A percentile compares a stretch with the other conserved stretches of the same genome.
Conservation (phyloP, 805 yeast genomes). For the Candida vaughaniae region DNA sequence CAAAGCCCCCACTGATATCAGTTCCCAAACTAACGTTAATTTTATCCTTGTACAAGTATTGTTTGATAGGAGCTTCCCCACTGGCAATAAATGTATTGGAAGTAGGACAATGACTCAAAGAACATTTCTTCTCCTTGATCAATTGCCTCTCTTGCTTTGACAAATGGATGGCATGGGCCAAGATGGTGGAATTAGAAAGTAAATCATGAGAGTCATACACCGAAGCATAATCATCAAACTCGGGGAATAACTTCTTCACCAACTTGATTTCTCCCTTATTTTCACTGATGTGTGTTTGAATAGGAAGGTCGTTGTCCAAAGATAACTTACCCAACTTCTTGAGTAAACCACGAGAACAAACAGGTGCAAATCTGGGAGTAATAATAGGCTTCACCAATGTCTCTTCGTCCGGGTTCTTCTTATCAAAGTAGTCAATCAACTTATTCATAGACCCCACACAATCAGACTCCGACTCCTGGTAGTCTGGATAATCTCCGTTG, state of each 20-base stretch:
- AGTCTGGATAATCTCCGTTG: conserved; percentile 63
- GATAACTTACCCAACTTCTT: conserved; percentile 57
- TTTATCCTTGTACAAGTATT: conserved; percentile 57
- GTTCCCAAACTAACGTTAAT: conserved; percentile 72
- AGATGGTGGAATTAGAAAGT: conserved; percentile 62
- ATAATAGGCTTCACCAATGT: conserved; percentile 65
- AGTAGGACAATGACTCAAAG: conserved; percentile 91
- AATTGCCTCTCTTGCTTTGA: conserved; percentile 60
- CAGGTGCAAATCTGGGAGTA: conserved; percentile 94
- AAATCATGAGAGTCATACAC: conserved; percentile 70
- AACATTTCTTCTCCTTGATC: conserved; percentile 54
- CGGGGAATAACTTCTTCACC: conserved; percentile 73
- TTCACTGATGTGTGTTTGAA: conserved; percentile 92
- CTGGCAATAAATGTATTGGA: conserved; percentile 85
- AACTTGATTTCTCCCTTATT: conserved; percentile 71
- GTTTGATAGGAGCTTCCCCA: conserved; percentile 82
- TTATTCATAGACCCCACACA: conserved; percentile 53
- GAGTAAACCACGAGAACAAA: conserved; percentile 68
- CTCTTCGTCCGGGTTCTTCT: conserved; percentile 52
- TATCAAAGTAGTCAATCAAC: conserved; percentile 56
- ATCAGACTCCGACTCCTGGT: conserved; percentile 59
- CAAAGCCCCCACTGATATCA: conserved; percentile 44
- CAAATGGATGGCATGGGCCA: conserved; percentile 89
- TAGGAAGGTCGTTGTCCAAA: conserved; percentile 53
- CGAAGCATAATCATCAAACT: conserved; percentile 63